A percentile compares a stretch with the other conserved stretches of the same genome.
phyloP scores from a whole-genome alignment of 768 basidiomycete species.

The Lactarius akahatsu region DNA sequence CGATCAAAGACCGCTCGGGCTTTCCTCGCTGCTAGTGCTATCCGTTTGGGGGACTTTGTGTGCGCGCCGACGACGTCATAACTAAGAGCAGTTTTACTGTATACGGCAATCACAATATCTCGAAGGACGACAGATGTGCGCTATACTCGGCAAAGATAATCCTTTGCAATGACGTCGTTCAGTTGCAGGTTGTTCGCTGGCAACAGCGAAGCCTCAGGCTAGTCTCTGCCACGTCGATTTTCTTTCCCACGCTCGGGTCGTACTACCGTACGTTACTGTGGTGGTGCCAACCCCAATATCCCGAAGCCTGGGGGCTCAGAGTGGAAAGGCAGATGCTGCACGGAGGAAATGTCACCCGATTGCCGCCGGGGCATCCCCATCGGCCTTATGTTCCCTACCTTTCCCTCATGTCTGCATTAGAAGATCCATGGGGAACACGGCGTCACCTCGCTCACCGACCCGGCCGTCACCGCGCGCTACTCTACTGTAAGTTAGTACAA shows the following conservation, averaged over 20 bases:
- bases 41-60: not conserved
- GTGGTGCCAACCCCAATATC: not conserved
- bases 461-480: not conserved
- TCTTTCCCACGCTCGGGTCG: not conserved
- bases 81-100: not conserved
- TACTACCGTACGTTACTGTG: not conserved
- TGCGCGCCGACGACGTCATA: not conserved
- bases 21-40: not conserved
- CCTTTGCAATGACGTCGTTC: not conserved
- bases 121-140: not conserved
- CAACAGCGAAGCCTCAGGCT: not conserved
- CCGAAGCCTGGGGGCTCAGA: not conserved
- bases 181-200: not conserved
- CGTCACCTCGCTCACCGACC: not conserved
- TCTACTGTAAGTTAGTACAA: no score
- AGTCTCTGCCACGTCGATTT: not conserved
- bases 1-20: not conserved
- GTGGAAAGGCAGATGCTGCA: not conserved
- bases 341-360: not conserved
- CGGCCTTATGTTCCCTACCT: not conserved
- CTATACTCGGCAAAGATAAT: not conserved
- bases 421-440: not conserved
- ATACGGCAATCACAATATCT: not conserved
- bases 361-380: not conserved
- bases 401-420: not conserved